Percentiles rank a stretch among this genome's conserved stretches.
Evolutionary conservation across 2,329 filamentous ascomycete species (phyloP).

Genomic region (Alternaria sp.): DNA sequence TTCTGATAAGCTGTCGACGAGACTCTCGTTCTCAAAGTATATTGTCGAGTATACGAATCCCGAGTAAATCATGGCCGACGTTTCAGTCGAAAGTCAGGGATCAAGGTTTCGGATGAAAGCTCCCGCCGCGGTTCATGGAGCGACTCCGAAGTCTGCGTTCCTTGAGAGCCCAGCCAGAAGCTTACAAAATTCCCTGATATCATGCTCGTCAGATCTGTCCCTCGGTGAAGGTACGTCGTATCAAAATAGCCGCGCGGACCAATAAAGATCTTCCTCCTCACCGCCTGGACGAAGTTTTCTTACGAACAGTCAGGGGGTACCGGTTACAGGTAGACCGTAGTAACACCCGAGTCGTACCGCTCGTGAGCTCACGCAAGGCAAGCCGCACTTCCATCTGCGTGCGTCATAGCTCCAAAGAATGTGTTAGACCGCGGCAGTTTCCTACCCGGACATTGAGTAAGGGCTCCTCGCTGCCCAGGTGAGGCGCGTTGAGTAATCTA

Average conservation of each 20-base stretch:
- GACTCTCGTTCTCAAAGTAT: background rate
- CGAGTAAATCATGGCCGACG: background rate
- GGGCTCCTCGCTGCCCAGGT: background rate
- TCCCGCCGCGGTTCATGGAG: constrained; percentile 2
- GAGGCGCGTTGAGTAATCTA: constrained; percentile 6
- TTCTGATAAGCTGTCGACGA: constrained; percentile 31
- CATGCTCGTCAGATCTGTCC: constrained; percentile 10
- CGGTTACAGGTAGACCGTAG: constrained; percentile 29
- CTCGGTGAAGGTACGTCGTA: constrained; percentile 18
- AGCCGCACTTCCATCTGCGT: constrained; percentile 16
- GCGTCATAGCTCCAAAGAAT: constrained; percentile 30
- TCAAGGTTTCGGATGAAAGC: background rate
- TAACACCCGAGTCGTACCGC: constrained; percentile 33
- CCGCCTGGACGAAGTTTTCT: constrained; percentile 32
- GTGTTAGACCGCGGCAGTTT: constrained; percentile 20
- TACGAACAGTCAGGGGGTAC: constrained; percentile 24
- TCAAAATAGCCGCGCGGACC: constrained; percentile 21
- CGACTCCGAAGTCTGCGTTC: constrained; percentile 1
- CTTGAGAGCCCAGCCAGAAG: constrained; percentile 9
- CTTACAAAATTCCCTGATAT: constrained; percentile 14
- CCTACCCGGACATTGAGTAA: constrained; percentile 13
- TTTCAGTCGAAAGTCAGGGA: constrained; percentile 5
- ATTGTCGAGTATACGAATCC: background rate
- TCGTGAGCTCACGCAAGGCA: constrained; percentile 22
- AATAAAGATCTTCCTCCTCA: constrained; percentile 33